Conservation (phyloP, 78 protist genomes). For the Dictyostelium firmibasis region DNA sequence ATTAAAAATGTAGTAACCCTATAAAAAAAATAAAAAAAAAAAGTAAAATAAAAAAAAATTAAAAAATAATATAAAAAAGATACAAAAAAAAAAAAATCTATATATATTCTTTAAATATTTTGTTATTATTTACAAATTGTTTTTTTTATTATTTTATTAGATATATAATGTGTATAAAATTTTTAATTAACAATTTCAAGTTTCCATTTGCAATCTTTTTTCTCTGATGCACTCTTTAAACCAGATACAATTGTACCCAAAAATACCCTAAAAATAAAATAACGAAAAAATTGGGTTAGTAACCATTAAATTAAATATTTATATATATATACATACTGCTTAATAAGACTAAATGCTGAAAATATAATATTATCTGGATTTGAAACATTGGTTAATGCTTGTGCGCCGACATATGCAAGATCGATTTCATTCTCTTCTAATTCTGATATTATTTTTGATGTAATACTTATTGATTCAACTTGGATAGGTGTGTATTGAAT, state of each 20-base stretch:
- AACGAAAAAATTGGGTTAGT: not conserved
- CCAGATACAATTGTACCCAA: slow-evolving; percentile 44
- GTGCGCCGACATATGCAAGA: slow-evolving; percentile 40
- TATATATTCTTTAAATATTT: not conserved
- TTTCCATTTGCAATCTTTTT: not conserved
- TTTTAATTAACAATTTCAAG: not conserved
- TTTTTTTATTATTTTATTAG: not conserved
- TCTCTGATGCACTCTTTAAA: not conserved
- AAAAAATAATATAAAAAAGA: not conserved
- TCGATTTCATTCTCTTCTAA: slow-evolving; percentile 72
- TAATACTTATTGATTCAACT: slow-evolving; percentile 31
- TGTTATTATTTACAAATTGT: not conserved
- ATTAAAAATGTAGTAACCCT: not conserved
- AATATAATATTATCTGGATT: slow-evolving; percentile 59
- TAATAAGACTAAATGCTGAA: slow-evolving; percentile 29
- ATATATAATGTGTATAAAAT: not conserved
- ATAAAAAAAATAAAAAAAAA: not conserved
- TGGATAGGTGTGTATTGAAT: slow-evolving; percentile 24
- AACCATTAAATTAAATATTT: not conserved
- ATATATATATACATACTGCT: not conserved
- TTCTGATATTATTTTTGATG: not conserved
- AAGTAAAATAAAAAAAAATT: not conserved
- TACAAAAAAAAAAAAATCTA: not conserved
- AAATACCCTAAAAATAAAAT: not conserved
- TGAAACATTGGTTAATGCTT: not conserved